Evolutionary conservation across 164 flowering plant genomes (phyloP), one percentile per base, ranked within the genome.

Genomic region (Malania oleifera): DNA sequence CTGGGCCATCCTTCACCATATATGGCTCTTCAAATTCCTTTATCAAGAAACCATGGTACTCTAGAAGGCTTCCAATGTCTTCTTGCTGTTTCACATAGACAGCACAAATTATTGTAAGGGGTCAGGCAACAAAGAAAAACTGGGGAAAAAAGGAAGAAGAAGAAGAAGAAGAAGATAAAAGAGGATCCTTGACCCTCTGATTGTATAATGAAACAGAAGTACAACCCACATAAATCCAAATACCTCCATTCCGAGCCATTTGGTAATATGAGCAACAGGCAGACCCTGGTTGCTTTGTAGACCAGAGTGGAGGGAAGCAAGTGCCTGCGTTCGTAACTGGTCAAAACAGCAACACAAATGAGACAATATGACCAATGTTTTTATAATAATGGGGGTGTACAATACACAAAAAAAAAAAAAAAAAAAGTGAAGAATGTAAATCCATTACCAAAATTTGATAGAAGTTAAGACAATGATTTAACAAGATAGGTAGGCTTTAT

Each of bases 171-270:
- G 5, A 9, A 43, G 34, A 23, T n/a, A n/a, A n/a, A n/a, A n/a
- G n/a, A n/a, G n/a, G n/a, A n/a, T n/a, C n/a, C n/a, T n/a, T n/a
- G n/a, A n/a, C n/a, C n/a, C n/a, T n/a, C n/a, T n/a, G n/a, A 10
- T 6, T 47, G 51, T 18, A 2, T 9, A 19, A 1, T 47, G 7
- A 18, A 18, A 24, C 3, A 24, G 34, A 3, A 50, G 13, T 50
- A n/a, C 29, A 46, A 37, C 46, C 14, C 28, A 59, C n/a, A 38
- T 8, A 22, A 43, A 34, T 7, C 7, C 1, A 49, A 3, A 25
- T 80, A 93, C 98, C 98, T 93, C 98, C 90, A 89, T 74, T 37
- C 75, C 96, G 31, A 93, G 80, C 98, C 98, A 93, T 56, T 69
- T 68, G 23, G 86, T 71, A 65, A 83, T 78, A 68, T 73, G 83